These are phyloP conservation scores for Boletus edulis DNA, from an alignment of 768 basidiomycete species.

Conservation along the genomic window DNA sequence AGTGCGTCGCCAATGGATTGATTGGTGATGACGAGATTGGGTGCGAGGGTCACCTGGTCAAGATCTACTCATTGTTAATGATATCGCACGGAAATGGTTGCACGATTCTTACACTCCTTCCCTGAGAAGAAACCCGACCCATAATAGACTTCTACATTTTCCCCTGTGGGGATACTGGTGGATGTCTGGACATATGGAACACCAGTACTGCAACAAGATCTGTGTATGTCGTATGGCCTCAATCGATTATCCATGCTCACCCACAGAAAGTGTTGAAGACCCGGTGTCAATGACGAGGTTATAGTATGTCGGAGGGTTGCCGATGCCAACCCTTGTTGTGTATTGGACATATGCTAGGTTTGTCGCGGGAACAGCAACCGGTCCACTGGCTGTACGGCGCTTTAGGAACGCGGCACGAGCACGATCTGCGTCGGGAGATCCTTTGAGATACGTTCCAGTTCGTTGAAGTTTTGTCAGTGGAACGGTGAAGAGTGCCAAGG, in stretches of 20 bases:
- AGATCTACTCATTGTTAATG: conserved; percentile 5
- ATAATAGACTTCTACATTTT: conserved; percentile 3
- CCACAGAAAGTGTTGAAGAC: conserved; percentile 30
- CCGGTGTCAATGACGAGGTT: conserved; percentile 33
- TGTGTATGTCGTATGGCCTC: not conserved
- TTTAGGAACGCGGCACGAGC: conserved; percentile 13
- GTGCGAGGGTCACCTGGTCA: conserved; percentile 28
- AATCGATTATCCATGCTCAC: not conserved
- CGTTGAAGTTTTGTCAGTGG: conserved; percentile 14
- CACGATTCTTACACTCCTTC: conserved; percentile 30
- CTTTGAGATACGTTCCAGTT: conserved; percentile 14
- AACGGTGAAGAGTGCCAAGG: conserved; percentile 3
- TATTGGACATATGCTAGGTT: conserved; percentile 18
- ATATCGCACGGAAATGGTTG: not conserved
- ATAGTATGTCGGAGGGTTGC: conserved; percentile 27
- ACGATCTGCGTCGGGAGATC: conserved; percentile 18
- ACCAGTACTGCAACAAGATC: conserved; percentile 12
- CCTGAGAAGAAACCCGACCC: conserved; percentile 24
- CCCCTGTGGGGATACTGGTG: conserved; percentile 25
- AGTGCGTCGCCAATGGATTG: conserved; percentile 29
- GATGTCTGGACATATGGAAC: conserved; percentile 15
- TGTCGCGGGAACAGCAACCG: conserved; percentile 11
- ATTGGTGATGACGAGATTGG: conserved; percentile 19
- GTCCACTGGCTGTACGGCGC: not conserved
- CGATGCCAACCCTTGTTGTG: conserved; percentile 23